phyloP scores from a whole-genome alignment of 2,329 filamentous ascomycete species.

The Coniochaeta prunicola region DNA sequence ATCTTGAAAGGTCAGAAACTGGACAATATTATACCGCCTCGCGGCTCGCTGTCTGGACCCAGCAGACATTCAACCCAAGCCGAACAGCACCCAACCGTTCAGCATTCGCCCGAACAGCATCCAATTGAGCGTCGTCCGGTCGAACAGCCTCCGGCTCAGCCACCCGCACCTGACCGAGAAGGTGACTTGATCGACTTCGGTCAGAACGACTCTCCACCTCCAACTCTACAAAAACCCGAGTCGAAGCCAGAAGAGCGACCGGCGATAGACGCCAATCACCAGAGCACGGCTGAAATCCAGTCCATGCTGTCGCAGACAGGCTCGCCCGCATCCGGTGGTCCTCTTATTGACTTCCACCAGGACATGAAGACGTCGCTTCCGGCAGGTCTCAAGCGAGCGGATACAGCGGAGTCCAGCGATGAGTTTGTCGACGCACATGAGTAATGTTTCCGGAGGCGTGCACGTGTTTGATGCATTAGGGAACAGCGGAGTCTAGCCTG shows the following conservation, averaged over 20 bases:
- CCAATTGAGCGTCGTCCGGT: constrained; percentile 3
- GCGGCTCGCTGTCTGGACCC: constrained; percentile 17
- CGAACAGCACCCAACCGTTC: constrained; percentile 3
- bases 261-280: constrained; percentile 11
- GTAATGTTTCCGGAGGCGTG: constrained; percentile 6
- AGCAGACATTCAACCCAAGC: constrained; percentile 7
- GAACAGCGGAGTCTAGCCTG: background rate
- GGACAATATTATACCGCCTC: constrained; percentile 48
- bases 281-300: constrained; percentile 31
- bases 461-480: background rate
- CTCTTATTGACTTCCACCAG: constrained; percentile 48
- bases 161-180: constrained; percentile 10
- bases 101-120: background rate
- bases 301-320: constrained; percentile 39
- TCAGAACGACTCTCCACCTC: constrained; percentile 26
- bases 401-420: constrained; percentile 28
- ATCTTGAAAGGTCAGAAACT: constrained; percentile 71
- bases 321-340: constrained; percentile 33
- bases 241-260: constrained; percentile 7
- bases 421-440: constrained; percentile 31
- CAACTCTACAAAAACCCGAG: constrained; percentile 4
- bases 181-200: constrained; percentile 53
- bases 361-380: constrained; percentile 47
- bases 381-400: constrained; percentile 20
- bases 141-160: constrained; percentile 4